These are phyloP conservation scores for Ascochyta lentis DNA, from an alignment of 2,329 filamentous ascomycete species.

Conservation along the genomic window DNA sequence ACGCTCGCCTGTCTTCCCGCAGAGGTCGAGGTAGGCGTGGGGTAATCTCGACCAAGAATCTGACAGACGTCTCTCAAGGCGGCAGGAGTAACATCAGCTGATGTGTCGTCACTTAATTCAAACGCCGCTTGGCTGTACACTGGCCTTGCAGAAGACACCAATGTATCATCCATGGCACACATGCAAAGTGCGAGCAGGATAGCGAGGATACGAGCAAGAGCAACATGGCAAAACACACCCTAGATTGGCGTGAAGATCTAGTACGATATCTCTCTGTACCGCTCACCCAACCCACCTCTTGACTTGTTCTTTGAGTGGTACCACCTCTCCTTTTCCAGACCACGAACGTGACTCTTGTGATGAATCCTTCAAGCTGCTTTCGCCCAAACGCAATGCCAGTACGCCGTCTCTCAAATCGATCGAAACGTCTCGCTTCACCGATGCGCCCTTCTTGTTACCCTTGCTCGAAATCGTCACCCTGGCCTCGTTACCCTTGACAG, in stretches of 20 bases:
- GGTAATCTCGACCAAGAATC: background rate
- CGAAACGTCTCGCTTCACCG: slow-evolving; percentile 28
- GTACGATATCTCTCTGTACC: background rate
- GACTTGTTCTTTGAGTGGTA: slow-evolving; percentile 32
- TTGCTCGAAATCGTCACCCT: slow-evolving; percentile 33
- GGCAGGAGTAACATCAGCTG: slow-evolving; percentile 8
- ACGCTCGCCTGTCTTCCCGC: too few relatives aligned
- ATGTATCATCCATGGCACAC: background rate
- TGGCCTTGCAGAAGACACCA: background rate
- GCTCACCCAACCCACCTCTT: slow-evolving; percentile 33
- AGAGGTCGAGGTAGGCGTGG: background rate
- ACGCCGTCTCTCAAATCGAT: slow-evolving; percentile 28
- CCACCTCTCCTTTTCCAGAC: slow-evolving; percentile 24
- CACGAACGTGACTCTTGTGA: slow-evolving; percentile 31
- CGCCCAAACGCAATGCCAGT: slow-evolving; percentile 22
- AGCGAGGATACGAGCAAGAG: background rate
- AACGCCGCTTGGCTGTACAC: slow-evolving; percentile 2
- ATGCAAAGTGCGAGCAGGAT: background rate
- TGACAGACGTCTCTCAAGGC: background rate
- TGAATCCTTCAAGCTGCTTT: slow-evolving; percentile 16
- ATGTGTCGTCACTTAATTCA: slow-evolving; percentile 1
- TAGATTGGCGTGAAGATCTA: too few relatives aligned
- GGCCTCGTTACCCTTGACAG: slow-evolving; percentile 29
- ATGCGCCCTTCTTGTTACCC: slow-evolving; percentile 26
- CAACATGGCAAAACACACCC: too few relatives aligned